Percentiles rank a stretch among this genome's conserved stretches.
Conservation (phyloP, 108 stramenopile species). For the Nannochloropsis oceanica region DNA sequence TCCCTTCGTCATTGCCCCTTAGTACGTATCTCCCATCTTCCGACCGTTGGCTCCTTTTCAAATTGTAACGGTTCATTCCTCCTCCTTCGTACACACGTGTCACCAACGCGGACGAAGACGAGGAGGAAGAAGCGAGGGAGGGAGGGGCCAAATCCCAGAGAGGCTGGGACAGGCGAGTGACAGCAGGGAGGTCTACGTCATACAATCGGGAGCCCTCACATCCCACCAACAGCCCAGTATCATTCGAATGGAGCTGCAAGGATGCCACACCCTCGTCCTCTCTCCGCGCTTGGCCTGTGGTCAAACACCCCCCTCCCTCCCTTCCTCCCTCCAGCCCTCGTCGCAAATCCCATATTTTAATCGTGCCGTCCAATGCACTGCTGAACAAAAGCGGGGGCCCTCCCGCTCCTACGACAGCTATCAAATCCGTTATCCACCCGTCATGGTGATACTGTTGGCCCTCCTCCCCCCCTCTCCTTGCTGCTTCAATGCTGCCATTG, state of each 20-base stretch:
- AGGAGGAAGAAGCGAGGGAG: background rate
- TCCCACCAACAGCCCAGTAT: background rate
- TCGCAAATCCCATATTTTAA: background rate
- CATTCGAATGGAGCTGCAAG: background rate
- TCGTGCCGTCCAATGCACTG: background rate
- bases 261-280: background rate
- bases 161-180: background rate
- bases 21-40: background rate
- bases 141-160: background rate
- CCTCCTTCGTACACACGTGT: background rate
- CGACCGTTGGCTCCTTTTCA: background rate
- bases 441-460: background rate
- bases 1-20: background rate
- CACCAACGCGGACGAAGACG: background rate
- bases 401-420: background rate
- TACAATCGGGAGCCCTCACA: background rate
- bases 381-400: background rate
- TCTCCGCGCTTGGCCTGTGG: background rate
- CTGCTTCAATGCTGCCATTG: no score
- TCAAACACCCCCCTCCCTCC: background rate
- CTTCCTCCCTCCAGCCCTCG: background rate
- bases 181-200: background rate
- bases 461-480: background rate
- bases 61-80: background rate
- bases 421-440: background rate